Evolutionary conservation across 2,329 filamentous ascomycete genomes (phyloP), one percentile per base, ranked within the genome.

Genomic region (Alternaria incomplexa): DNA sequence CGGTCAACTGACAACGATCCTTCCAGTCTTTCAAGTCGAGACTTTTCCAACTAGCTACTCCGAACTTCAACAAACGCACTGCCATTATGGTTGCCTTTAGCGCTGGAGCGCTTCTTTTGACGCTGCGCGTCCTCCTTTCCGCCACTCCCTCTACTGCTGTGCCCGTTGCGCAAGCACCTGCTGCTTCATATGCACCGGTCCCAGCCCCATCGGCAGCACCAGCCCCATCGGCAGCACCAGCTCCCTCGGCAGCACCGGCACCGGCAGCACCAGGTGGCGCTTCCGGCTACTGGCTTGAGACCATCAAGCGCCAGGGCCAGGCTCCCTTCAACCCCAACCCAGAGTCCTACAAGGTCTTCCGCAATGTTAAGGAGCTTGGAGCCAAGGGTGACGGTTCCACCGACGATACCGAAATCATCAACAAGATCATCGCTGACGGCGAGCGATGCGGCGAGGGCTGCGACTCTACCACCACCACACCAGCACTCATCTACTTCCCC

Each of bases 401-500:
- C 25, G 95, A 98, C 77, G 94, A 97, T 76, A 97, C 94, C 0
- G 89, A 81, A 1, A 93, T 94, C 59, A 97, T 98, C 86, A 97
- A 97, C 83, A 80, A 83, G 44, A 93, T 93, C 67, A 91, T 97
- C 73, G 85, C 87, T 6, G 87, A 88, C n/a, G 93, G 93, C 26
- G 85, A 86, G 72, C 91, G 95, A 46, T 98, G 95, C 76, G 93
- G 92, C 43, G 78, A 87, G 66, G 88, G 89, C 65, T 98, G 95
- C 77, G 91, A 96, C 77, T 97, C 93, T 2, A 88, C 87, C 30
- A 98, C 95, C 4, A 87, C 87, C n/a, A 88, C 89, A 1, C 95
- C 95, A 0, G 95, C 93, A 25, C 83, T 98, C 13, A 89, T 98
- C 56, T 98, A 97, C 84, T 97, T 98, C 84, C 94, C 93, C 43